Conservation (phyloP, 2,329 filamentous ascomycete species). For the Ceratocystis huliohia region DNA sequence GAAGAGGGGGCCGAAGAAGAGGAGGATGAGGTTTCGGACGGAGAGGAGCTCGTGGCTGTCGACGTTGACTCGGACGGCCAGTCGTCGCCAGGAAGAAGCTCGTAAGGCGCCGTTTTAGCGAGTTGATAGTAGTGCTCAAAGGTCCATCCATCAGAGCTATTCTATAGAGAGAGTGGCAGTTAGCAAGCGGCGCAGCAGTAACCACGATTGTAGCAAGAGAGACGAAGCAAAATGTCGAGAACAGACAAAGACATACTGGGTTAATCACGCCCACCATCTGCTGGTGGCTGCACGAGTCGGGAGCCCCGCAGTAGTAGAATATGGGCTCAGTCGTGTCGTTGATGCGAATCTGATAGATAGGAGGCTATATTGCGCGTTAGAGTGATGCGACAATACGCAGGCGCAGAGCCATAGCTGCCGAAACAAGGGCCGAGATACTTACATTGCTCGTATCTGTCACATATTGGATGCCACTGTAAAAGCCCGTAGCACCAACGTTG, state of each 20-base stretch:
- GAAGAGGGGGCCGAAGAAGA: conserved; percentile 20
- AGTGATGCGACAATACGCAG: neutral
- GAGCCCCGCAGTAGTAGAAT: conserved; percentile 59
- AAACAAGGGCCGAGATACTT: conserved; percentile 22
- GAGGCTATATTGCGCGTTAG: conserved; percentile 27
- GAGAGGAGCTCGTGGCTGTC: conserved; percentile 19
- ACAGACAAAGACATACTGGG: conserved; percentile 34
- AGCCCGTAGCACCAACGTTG: conserved; percentile 36
- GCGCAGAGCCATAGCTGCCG: neutral
- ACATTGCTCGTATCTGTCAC: conserved; percentile 37
- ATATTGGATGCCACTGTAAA: conserved; percentile 40
- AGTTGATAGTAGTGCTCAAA: conserved; percentile 36
- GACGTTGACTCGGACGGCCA: conserved; percentile 37
- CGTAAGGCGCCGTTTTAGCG: conserved; percentile 37
- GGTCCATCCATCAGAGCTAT: conserved; percentile 27
- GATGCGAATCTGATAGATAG: conserved; percentile 34
- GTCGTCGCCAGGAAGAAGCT: conserved; percentile 44
- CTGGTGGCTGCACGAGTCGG: conserved; percentile 49
- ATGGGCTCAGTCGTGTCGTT: conserved; percentile 47
- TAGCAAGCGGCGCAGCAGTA: conserved; percentile 11
- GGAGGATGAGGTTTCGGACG: conserved; percentile 17
- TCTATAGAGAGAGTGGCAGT: conserved; percentile 9
- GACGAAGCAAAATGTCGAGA: no score
- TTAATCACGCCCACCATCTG: conserved; percentile 71
- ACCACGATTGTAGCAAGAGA: neutral